Conservation (phyloP, 306 rosid genomes). For the Dryas alaskensis region DNA sequence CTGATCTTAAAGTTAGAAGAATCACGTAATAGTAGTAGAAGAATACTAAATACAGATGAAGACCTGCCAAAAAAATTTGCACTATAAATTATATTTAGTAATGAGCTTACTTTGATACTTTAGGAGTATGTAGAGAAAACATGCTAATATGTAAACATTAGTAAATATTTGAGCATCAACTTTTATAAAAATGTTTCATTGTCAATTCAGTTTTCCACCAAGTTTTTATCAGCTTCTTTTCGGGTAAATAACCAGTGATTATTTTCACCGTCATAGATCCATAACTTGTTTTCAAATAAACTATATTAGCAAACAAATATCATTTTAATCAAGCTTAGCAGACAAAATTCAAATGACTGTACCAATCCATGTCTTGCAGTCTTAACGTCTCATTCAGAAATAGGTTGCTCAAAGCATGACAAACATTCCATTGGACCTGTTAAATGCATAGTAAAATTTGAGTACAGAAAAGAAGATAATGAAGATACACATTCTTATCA, state of each 20-base stretch:
- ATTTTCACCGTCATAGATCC: constrained; percentile 8
- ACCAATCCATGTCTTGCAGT: constrained; percentile 86
- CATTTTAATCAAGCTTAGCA: neutral
- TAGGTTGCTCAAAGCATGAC: constrained; percentile 93
- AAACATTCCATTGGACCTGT: constrained; percentile 99
- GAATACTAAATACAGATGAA: constrained; percentile 73
- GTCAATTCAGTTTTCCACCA: neutral
- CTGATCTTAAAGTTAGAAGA: constrained; percentile 88
- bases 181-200: neutral
- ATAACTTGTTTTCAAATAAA: neutral
- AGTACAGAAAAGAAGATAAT: constrained; percentile 19
- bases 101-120: neutral
- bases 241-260: neutral
- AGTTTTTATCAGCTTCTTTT: too few species aligned
- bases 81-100: neutral
- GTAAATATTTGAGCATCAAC: neutral
- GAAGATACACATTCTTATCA: constrained; percentile 6
- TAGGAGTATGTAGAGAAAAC: neutral
- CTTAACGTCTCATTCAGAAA: constrained; percentile 84
- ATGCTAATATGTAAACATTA: neutral
- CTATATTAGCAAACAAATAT: constrained; percentile 6
- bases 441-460: constrained; percentile 23
- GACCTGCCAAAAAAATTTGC: constrained; percentile 52
- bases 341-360: constrained; percentile 18
- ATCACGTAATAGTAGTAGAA: constrained; percentile 72